Evolutionary conservation across 2,329 filamentous ascomycete species (phyloP).

Genomic region (Fusarium albidum): DNA sequence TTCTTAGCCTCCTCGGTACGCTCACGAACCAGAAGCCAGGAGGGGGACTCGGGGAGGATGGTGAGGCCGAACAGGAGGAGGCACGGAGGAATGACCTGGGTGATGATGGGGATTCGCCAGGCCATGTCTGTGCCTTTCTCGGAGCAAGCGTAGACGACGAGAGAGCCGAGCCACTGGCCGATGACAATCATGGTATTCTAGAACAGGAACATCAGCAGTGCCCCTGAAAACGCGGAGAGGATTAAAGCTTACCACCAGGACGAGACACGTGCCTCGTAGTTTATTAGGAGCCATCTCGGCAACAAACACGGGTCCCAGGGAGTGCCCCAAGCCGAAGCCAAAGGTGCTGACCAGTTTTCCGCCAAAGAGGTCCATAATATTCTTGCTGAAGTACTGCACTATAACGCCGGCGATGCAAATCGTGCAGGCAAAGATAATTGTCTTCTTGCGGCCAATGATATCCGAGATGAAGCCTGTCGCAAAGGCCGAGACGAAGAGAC

Average conservation of each 20-base stretch:
- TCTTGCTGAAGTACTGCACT: slow-evolving; percentile 36
- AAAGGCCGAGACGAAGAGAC: slow-evolving; percentile 42
- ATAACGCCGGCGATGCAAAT: slow-evolving; percentile 37
- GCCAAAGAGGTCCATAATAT: slow-evolving; percentile 40
- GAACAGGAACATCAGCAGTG: background rate
- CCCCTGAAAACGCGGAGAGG: too few relatives aligned
- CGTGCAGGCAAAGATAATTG: slow-evolving; percentile 33
- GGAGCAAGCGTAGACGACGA: slow-evolving; percentile 35
- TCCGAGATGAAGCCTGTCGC: slow-evolving; percentile 38
- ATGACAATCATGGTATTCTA: slow-evolving; percentile 46
- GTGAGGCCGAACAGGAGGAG: slow-evolving; percentile 46
- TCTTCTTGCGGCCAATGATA: slow-evolving; percentile 38
- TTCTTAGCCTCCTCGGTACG: slow-evolving; percentile 45
- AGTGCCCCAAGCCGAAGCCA: slow-evolving; percentile 43
- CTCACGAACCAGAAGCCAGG: slow-evolving; percentile 52
- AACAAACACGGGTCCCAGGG: slow-evolving; percentile 43
- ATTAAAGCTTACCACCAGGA: background rate
- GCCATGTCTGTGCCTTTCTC: slow-evolving; percentile 31
- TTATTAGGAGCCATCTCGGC: slow-evolving; percentile 42
- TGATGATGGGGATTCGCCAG: slow-evolving; percentile 56
- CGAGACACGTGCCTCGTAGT: slow-evolving; percentile 42
- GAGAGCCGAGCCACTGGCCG: slow-evolving; percentile 40
- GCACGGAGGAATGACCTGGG: slow-evolving; percentile 53
- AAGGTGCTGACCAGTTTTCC: slow-evolving; percentile 40
- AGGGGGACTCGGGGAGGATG: slow-evolving; percentile 56